A percentile compares a stretch with the other conserved stretches of the same genome.
Evolutionary conservation across 768 basidiomycete species (phyloP).

Genomic region (Serendipita indica): DNA sequence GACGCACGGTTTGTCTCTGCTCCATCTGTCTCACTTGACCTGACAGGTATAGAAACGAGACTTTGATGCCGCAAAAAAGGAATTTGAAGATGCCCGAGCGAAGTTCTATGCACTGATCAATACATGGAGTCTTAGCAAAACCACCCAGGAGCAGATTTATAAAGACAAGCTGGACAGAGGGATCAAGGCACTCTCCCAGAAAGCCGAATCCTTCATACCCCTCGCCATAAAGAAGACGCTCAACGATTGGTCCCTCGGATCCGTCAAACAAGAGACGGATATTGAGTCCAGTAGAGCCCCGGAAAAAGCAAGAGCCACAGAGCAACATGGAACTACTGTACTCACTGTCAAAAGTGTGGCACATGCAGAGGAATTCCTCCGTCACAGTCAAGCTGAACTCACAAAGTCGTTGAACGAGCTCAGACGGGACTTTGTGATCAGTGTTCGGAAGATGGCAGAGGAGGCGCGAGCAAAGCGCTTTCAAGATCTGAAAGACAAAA

Average conservation of each 20-base stretch:
- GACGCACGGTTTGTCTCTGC: too few species aligned
- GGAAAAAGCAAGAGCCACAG: background rate
- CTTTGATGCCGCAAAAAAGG: background rate
- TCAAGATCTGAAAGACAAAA: background rate
- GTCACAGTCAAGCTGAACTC: background rate
- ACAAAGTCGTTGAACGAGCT: background rate
- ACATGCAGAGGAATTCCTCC: background rate
- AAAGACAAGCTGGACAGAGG: background rate
- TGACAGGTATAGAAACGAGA: too few species aligned
- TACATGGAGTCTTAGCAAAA: background rate
- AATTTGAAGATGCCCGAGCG: background rate
- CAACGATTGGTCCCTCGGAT: background rate
- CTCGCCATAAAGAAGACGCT: background rate
- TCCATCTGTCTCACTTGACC: too few species aligned
- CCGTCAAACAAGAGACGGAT: background rate
- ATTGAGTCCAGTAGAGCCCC: background rate
- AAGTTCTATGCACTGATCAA: background rate
- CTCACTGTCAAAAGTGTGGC: background rate
- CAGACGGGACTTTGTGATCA: background rate
- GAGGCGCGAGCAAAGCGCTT: conserved; percentile 1
- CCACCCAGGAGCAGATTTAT: background rate
- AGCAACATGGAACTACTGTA: background rate
- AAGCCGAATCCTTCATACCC: background rate
- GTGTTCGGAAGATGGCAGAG: conserved; percentile 1
- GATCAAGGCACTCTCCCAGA: background rate